Percentiles rank a stretch among this genome's conserved stretches.
phyloP scores from a whole-genome alignment of 805 yeast genomes.

The Candida maesae region DNA sequence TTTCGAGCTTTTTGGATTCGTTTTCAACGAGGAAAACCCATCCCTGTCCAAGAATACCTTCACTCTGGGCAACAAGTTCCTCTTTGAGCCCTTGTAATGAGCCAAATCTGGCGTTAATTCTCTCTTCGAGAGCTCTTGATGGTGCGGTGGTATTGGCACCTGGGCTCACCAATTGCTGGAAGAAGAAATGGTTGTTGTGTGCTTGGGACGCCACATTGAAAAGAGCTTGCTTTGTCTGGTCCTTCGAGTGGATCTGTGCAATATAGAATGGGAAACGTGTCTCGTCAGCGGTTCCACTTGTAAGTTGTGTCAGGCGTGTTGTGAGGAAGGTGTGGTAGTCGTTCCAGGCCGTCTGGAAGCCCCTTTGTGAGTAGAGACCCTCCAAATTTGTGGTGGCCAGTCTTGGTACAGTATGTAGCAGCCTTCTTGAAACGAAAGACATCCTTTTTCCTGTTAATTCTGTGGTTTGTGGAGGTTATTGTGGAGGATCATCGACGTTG shows the following conservation, averaged over 20 bases:
- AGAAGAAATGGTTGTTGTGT: slow-evolving; percentile 87
- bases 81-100: slow-evolving; percentile 22
- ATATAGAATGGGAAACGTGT: slow-evolving; percentile 72
- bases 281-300: slow-evolving; percentile 79
- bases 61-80: slow-evolving; percentile 15
- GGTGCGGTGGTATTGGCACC: slow-evolving; percentile 29
- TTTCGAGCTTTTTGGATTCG: slow-evolving; percentile 51
- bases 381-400: slow-evolving; percentile 39
- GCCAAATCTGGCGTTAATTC: slow-evolving; percentile 37
- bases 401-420: slow-evolving; percentile 61
- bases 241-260: slow-evolving; percentile 59
- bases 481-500: background rate
- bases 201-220: slow-evolving; percentile 89
- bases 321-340: slow-evolving; percentile 70
- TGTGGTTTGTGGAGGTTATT: no score
- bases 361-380: slow-evolving; percentile 63
- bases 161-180: slow-evolving; percentile 49
- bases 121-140: slow-evolving; percentile 32
- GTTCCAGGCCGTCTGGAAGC: slow-evolving; percentile 73
- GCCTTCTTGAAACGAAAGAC: slow-evolving; percentile 19
- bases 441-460: background rate
- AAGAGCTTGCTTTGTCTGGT: slow-evolving; percentile 59
- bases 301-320: slow-evolving; percentile 55
- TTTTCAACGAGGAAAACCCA: slow-evolving; percentile 73
- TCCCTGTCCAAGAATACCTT: slow-evolving; percentile 52